Percentiles rank a stretch among this genome's conserved stretches.
Evolutionary conservation across 2,329 filamentous ascomycete species (phyloP).

Genomic region (Aureobasidium sp.): DNA sequence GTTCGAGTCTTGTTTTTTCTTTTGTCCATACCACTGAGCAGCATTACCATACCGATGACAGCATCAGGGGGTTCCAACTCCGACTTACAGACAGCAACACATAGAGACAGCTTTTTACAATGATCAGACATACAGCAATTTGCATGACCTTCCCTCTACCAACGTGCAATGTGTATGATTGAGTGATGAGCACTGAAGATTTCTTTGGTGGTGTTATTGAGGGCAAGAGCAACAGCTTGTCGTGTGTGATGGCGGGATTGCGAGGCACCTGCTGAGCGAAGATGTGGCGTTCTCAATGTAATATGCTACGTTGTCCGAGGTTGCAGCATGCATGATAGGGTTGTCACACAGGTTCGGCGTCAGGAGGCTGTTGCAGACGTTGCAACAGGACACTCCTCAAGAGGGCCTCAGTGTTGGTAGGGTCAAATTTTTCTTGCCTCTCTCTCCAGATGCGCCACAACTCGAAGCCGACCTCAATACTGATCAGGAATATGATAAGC

Average conservation of each 20-base stretch:
- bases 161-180: neutral
- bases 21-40: constrained; percentile 4
- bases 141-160: neutral
- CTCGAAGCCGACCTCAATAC: constrained; percentile 86
- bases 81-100: constrained; percentile 4
- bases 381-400: constrained; percentile 30
- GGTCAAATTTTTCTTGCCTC: constrained; percentile 37
- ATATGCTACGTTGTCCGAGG: neutral
- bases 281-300: neutral
- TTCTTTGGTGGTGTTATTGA: neutral
- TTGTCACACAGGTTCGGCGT: neutral
- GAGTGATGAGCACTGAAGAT: neutral
- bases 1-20: neutral
- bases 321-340: neutral
- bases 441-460: constrained; percentile 66
- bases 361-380: neutral
- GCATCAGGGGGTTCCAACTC: neutral
- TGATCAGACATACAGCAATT: constrained; percentile 12
- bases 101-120: constrained; percentile 11
- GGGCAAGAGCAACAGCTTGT: neutral
- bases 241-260: neutral
- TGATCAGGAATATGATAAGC: constrained; percentile 92
- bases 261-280: neutral
- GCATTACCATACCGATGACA: neutral
- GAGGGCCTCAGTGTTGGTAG: constrained; percentile 35